Evolutionary conservation across 495 filamentous ascomycete species (phyloP), one percentile per base, ranked within the genome.

Genomic region (Talaromyces proteolyticus): DNA sequence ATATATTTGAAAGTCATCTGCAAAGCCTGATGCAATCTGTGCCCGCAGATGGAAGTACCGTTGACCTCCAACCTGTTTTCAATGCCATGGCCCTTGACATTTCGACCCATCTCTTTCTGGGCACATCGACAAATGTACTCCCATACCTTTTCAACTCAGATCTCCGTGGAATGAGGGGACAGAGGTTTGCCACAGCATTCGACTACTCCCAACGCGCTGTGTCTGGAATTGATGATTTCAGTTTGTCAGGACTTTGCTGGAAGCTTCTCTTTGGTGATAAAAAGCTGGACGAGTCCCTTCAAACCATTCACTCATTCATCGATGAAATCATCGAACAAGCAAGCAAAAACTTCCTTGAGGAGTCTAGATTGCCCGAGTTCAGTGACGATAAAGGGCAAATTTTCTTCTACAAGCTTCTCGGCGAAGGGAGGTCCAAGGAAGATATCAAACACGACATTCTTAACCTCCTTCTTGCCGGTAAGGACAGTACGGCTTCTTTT

Each of bases 61-160:
- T 85, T 14, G 80, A 90, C 56, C 68, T 85, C 38, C 78, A 80
- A 51, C 60, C 67, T 8, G 68, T 86, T 29, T 82, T 86, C 64
- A 84, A 79, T 67, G 72, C 74, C 18, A 68, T 86, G 57, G 82
- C 82, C 4, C 72, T 88, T 24, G 85, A 88, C 63, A 77, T 75
- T 5, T 76, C 81, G 11, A 85, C 79, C 3, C 81, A 84, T 45
- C 83, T 87, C 57, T 71, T 87, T 25, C 82, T 88, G 55, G 84
- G 84, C 16, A 20, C 14, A 53, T 49, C 37, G 41, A 40, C 12
- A 36, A 36, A 36, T 14, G 29, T 36, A 36, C 29, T 36, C 7
- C 29, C 29, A 36, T 36, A 6, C 14, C 6, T 36, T 36, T 36
- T 36, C 29, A 6, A 7, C 29, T 36, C 29, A 7, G 29, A 36